These are phyloP conservation scores for Acacia concinna DNA, from an alignment of 331 rosid species.

Conservation along the genomic window DNA sequence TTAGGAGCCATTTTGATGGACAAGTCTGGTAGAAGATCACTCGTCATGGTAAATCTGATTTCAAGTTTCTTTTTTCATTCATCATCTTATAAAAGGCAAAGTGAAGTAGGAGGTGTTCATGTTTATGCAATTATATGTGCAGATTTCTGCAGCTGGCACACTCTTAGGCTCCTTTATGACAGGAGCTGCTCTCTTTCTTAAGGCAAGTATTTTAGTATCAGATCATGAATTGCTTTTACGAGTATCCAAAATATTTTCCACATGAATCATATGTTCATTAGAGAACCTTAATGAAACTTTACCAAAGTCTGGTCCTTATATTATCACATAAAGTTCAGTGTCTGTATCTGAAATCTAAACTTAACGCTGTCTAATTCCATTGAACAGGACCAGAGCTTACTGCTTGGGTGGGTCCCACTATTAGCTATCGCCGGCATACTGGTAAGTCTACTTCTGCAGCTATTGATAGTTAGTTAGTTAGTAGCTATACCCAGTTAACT, in stretches of 20 bases:
- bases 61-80: not conserved
- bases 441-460: slow-evolving; percentile 38
- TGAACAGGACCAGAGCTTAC: slow-evolving; percentile 43
- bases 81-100: not conserved
- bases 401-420: slow-evolving; percentile 54
- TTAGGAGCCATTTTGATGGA: slow-evolving; percentile 70
- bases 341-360: slow-evolving; percentile 19
- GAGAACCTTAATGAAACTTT: not conserved
- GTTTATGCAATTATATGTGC: slow-evolving; percentile 34
- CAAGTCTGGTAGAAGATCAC: slow-evolving; percentile 80
- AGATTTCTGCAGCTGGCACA: slow-evolving; percentile 74
- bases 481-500: not conserved
- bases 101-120: not conserved
- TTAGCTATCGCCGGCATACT: slow-evolving; percentile 57
- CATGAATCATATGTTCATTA: not conserved
- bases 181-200: slow-evolving; percentile 66
- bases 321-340: not conserved
- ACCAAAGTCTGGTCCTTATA: not conserved
- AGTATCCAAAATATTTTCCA: not conserved
- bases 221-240: not conserved
- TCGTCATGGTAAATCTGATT: slow-evolving; percentile 50
- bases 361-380: slow-evolving; percentile 27
- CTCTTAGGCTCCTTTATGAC: slow-evolving; percentile 65
- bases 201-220: slow-evolving; percentile 42
- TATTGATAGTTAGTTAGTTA: not conserved